Evolutionary conservation across 129 eudicot species (phyloP).

Genomic region (Calendula officinalis): DNA sequence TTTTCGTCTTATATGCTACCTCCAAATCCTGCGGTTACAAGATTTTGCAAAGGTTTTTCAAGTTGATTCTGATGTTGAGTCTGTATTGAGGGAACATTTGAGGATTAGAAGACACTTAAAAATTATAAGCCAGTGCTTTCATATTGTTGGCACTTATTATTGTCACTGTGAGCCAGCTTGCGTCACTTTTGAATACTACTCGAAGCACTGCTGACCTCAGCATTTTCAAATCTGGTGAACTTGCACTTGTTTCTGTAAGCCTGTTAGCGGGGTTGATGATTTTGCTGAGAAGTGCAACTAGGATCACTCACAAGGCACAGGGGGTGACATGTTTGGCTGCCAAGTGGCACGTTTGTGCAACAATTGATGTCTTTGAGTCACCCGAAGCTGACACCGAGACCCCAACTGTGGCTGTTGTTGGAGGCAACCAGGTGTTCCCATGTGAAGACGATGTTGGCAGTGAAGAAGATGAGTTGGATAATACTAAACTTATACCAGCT

Average conservation of each 20-base stretch:
- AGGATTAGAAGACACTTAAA: constrained; percentile 20
- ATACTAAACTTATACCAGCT: constrained; percentile 42
- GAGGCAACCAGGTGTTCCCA: no score
- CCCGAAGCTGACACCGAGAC: constrained; percentile 28
- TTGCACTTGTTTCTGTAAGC: constrained; percentile 51
- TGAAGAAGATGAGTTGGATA: constrained; percentile 5
- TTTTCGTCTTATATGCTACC: constrained; percentile 86
- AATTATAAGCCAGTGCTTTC: constrained; percentile 76
- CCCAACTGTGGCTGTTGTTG: constrained; percentile 37
- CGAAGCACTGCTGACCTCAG: constrained; percentile 50
- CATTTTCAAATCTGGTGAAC: constrained; percentile 71
- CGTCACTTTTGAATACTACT: constrained; percentile 39
- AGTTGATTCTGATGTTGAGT: constrained; percentile 59
- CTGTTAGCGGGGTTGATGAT: constrained; percentile 75
- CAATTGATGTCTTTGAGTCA: constrained; percentile 55
- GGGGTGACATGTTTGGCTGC: constrained; percentile 73
- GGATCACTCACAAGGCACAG: constrained; percentile 81
- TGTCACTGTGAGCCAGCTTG: constrained; percentile 49
- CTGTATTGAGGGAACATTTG: constrained; percentile 69
- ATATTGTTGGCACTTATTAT: constrained; percentile 57
- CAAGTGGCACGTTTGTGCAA: constrained; percentile 87
- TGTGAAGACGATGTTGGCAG: constrained; percentile 66
- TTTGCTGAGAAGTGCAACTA: constrained; percentile 63
- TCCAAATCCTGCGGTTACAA: constrained; percentile 78
- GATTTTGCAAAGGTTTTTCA: constrained; percentile 77